Conservation (phyloP, 306 rosid genomes). For the Medicago lupulina region DNA sequence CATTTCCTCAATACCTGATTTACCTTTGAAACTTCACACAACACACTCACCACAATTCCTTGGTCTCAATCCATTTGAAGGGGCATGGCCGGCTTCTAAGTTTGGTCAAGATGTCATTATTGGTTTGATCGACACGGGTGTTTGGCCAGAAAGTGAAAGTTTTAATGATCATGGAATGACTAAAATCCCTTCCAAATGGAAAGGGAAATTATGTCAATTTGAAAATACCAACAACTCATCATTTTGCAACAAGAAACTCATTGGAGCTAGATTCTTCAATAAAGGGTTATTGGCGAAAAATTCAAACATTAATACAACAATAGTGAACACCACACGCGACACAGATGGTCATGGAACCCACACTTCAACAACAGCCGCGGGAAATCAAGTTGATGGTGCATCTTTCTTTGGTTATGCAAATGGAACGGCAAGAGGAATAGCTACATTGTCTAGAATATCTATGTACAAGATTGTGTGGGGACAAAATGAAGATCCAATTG, state of each 20-base stretch:
- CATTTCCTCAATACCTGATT: slow-evolving; percentile 57
- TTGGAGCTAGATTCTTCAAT: slow-evolving; percentile 80
- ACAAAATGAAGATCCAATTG: not conserved
- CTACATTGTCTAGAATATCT: not conserved
- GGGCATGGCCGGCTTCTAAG: slow-evolving; percentile 58
- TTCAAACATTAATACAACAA: not conserved
- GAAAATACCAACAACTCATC: slow-evolving; percentile 55
- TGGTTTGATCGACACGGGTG: slow-evolving; percentile 75
- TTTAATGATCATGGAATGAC: slow-evolving; percentile 16
- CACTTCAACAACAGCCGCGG: slow-evolving; percentile 73
- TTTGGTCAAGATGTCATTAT: slow-evolving; percentile 66
- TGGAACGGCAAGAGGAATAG: not conserved
- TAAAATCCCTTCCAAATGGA: slow-evolving; percentile 68
- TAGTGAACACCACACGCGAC: slow-evolving; percentile 64
- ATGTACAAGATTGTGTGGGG: not conserved
- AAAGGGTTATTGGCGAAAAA: slow-evolving; percentile 51
- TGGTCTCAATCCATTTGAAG: slow-evolving; percentile 52
- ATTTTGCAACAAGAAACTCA: slow-evolving; percentile 77
- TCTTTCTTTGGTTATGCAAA: slow-evolving; percentile 4
- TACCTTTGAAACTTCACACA: slow-evolving; percentile 55
- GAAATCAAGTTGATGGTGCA: slow-evolving; percentile 50
- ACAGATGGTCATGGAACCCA: slow-evolving; percentile 80
- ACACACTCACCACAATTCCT: slow-evolving; percentile 72
- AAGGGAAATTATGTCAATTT: slow-evolving; percentile 54
- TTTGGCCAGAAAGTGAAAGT: slow-evolving; percentile 85